Evolutionary conservation across 2,329 filamentous ascomycete genomes (phyloP).

Genomic region (Xylariomycetidae sp.): DNA sequence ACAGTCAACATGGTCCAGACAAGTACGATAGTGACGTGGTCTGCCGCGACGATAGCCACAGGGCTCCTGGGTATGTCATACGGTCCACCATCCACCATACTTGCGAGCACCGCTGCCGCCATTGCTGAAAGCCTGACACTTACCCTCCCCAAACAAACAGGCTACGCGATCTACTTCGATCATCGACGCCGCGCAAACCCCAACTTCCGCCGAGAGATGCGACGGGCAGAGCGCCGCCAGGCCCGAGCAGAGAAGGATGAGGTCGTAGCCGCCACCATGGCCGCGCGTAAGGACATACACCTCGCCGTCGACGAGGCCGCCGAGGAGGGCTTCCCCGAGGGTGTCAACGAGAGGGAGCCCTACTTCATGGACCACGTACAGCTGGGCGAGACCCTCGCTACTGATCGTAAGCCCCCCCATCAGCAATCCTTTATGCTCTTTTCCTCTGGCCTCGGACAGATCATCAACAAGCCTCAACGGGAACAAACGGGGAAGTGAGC

Average conservation of each 20-base stretch:
- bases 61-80: constrained; percentile 53
- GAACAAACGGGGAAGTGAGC: constrained; percentile 2
- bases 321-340: constrained; percentile 85
- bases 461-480: no score
- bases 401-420: constrained; percentile 64
- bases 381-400: constrained; percentile 75
- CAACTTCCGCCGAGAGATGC: constrained; percentile 63
- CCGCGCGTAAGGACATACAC: constrained; percentile 71
- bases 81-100: constrained; percentile 2
- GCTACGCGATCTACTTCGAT: constrained; percentile 66
- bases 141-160: constrained; percentile 30
- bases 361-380: constrained; percentile 98
- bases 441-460: not conserved
- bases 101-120: not conserved
- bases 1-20: constrained; percentile 40
- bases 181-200: constrained; percentile 59
- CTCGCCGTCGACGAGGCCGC: constrained; percentile 73
- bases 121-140: not conserved
- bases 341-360: constrained; percentile 87
- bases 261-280: constrained; percentile 58
- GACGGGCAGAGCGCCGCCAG: constrained; percentile 71
- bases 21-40: constrained; percentile 55
- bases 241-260: constrained; percentile 68
- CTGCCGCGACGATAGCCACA: constrained; percentile 56
- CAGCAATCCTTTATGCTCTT: constrained; percentile 1